Conservation (phyloP, 805 yeast genomes). For the Zygotorulaspora sp. region DNA sequence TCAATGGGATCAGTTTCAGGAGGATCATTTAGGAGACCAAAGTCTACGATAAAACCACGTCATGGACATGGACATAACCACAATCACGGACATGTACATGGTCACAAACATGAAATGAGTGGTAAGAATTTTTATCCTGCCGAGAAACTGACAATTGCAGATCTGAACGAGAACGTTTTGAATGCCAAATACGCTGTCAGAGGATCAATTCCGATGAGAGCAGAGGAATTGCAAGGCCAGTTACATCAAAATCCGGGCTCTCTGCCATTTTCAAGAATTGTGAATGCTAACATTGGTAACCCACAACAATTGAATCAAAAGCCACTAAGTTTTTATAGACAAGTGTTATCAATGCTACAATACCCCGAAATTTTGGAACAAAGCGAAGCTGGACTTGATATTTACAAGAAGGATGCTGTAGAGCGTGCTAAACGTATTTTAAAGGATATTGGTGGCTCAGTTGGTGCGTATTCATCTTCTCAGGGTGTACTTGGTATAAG, state of each 20-base stretch:
- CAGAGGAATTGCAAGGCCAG: slow-evolving; percentile 70
- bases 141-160: slow-evolving; percentile 40
- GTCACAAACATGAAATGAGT: slow-evolving; percentile 6
- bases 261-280: slow-evolving; percentile 71
- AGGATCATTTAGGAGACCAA: slow-evolving; percentile 3
- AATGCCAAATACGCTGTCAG: slow-evolving; percentile 95
- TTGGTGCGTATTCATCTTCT: slow-evolving; percentile 93
- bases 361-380: slow-evolving; percentile 63
- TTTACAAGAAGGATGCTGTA: slow-evolving; percentile 63
- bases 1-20: neutral
- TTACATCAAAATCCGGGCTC: slow-evolving; percentile 53
- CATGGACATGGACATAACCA: no score
- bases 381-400: slow-evolving; percentile 20
- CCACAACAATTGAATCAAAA: slow-evolving; percentile 95
- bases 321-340: slow-evolving; percentile 93
- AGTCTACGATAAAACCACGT: slow-evolving; percentile 6
- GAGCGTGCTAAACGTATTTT: slow-evolving; percentile 63
- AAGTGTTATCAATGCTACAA: slow-evolving; percentile 80
- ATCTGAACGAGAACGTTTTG: slow-evolving; percentile 68
- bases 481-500: slow-evolving; percentile 79
- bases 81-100: no score
- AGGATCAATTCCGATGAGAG: slow-evolving; percentile 89
- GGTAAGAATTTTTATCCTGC: slow-evolving; percentile 29
- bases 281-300: slow-evolving; percentile 92
- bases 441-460: slow-evolving; percentile 59